Evolutionary conservation across 306 rosid species (phyloP), one percentile per base, ranked within the genome.

Genomic region (Cotoneaster glaucophyllus): DNA sequence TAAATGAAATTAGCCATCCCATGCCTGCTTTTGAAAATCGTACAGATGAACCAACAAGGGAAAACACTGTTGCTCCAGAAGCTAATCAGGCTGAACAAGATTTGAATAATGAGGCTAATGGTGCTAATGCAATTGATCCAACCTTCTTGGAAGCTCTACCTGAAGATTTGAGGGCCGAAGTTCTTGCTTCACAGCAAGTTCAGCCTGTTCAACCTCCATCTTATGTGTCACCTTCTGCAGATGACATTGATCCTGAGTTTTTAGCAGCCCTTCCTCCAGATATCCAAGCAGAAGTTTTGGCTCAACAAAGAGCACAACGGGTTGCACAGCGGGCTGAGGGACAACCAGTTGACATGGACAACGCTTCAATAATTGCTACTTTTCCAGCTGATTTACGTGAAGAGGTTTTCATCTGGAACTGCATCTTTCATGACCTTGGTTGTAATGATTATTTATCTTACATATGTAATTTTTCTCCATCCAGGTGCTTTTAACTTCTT

Each of bases 181-280:
- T 96, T 78, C 88, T 96, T 74, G 98, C 99, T 77, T 90, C 98
- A 37, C 99, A 96, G 88, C 99, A 92, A 93, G 93, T 96, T 82
- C 99, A 92, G 64, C 82, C 98, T 26, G 84, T 90, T 84, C 99
- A 90, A 64, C 93, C 98, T 74, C 93, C 99, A 74, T 77, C 89
- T 25, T 85, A 85, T 88, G 96, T 93, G 7, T 91, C 98, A 53
- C 97, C 97, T 82, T 87, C 93, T 64, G 98, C 84, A 0, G 97
- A 93, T 18, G 98, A 96, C 84, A 96, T 96, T 87, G 99, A 96
- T 80, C 99, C 99, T 1, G 99, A 96, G 80, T 96, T 96, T 74
- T 86, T 96, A 86, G 99, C 99, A 64, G 99, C 99, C 75, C 99
- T 96, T 89, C 99, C 99, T 75, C 99, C 91, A 53, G 98, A 90